Evolutionary conservation across 164 flowering plant species (phyloP), one percentile per base, ranked within the genome.

Genomic region (Umbellularia californica): DNA sequence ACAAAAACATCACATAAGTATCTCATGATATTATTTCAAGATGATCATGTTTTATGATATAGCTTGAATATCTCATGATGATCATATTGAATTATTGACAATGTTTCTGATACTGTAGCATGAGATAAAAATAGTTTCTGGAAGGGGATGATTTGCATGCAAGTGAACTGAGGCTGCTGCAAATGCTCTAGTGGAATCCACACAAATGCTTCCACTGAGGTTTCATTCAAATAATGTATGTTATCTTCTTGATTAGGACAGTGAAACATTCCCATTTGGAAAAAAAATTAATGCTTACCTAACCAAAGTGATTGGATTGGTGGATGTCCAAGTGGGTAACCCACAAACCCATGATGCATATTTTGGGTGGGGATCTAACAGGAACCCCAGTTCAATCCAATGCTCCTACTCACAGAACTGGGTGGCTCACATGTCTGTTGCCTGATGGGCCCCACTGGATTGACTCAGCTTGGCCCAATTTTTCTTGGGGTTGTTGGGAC

Each of bases 351-450:
- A 15, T 60, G 64, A 60, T 17, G 20, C n/a, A 10, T 60, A 10
- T 60, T 58, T 35, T 58, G 63, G 63, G 19, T 2, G 63, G 19
- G 22, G 19, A 58, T 58, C 64, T 60, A 19, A 60, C 10, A 60
- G 64, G 64, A 60, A 60, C 64, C 64, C 64, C 24, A 60, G 23
- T 60, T 60, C 64, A 60, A 60, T 60, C 23, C 64, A 22, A 60
- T 60, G 10, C 64, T 19, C 23, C 64, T 5, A 2, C 20, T n/a
- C 64, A 60, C 64, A 60, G 22, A 60, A 3, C 20, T 60, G 23
- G 7, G n/a, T n/a, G 64, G 24, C 22, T 60, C 47, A 19, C 22
- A 58, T 58, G 47, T 35, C 47, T 35, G 10, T 35, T 35, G 47
- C 47, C 47, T 6, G 47, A 6, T 35, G 47, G 47, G 47, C 47